Evolutionary conservation across 2,329 filamentous ascomycete genomes (phyloP).

Genomic region (Colletotrichum trifolii): DNA sequence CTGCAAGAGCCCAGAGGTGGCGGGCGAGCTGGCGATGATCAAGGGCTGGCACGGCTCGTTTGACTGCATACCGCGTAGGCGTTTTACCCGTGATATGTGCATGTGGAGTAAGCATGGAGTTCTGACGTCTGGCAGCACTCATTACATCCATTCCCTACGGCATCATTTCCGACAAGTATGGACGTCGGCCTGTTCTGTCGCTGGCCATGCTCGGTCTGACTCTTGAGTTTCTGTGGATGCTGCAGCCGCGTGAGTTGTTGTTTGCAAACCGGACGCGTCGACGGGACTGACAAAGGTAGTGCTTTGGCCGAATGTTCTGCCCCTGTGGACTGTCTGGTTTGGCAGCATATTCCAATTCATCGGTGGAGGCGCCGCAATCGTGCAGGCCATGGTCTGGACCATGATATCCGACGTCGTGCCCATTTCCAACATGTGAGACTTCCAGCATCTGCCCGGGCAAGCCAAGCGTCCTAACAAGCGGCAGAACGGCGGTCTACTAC

Average conservation of each 20-base stretch:
- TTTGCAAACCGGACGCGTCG: neutral
- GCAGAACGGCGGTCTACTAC: conserved; percentile 54
- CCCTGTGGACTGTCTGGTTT: conserved; percentile 52
- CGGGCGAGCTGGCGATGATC: conserved; percentile 63
- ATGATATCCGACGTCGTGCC: conserved; percentile 57
- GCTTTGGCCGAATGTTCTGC: conserved; percentile 50
- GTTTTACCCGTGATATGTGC: neutral
- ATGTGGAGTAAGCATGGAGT: neutral
- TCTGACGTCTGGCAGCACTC: conserved; percentile 45
- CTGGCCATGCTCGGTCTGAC: conserved; percentile 47
- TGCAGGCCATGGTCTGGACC: conserved; percentile 57
- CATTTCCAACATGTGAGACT: conserved; percentile 41
- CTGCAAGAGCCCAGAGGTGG: conserved; percentile 62
- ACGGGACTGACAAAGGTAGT: conserved; percentile 44
- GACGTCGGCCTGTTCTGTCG: conserved; percentile 54
- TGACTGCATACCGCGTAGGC: conserved; percentile 58
- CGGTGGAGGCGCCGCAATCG: conserved; percentile 53
- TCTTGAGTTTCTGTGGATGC: conserved; percentile 43
- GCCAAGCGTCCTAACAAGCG: neutral
- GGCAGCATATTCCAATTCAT: conserved; percentile 50
- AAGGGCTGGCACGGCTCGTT: conserved; percentile 58
- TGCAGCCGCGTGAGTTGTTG: conserved; percentile 46
- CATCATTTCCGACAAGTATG: conserved; percentile 59
- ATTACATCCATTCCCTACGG: conserved; percentile 58
- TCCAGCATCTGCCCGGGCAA: neutral